Conservation (phyloP, 2,329 filamentous ascomycete genomes). For the Trichoderma cornu-damae region DNA sequence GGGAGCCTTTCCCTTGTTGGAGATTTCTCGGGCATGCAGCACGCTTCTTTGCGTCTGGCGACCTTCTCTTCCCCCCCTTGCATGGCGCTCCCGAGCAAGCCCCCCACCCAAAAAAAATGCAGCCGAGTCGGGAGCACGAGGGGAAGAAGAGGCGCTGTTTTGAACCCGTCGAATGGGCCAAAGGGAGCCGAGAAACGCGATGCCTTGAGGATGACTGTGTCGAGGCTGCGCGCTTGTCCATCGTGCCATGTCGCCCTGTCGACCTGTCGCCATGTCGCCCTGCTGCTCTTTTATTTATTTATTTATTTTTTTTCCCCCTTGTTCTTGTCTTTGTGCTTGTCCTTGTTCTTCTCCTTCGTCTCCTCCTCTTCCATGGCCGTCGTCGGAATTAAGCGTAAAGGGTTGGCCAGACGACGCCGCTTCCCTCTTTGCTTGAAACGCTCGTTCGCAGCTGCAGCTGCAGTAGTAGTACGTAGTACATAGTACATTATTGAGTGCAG, state of each 20-base stretch:
- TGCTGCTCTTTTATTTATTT: too few relatives aligned
- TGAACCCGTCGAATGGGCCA: not conserved
- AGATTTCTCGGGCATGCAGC: not conserved
- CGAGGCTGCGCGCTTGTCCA: too few relatives aligned
- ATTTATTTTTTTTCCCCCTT: too few relatives aligned
- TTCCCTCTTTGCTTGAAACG: not conserved
- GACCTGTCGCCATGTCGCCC: too few relatives aligned
- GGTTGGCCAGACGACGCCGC: too few relatives aligned
- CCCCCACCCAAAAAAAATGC: too few relatives aligned
- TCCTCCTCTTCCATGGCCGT: too few relatives aligned
- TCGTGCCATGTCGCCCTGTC: not conserved
- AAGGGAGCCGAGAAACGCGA: slow-evolving; percentile 1
- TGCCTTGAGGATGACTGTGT: not conserved
- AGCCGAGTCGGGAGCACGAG: slow-evolving; percentile 8
- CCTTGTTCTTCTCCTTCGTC: too few relatives aligned
- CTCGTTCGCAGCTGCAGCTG: not conserved
- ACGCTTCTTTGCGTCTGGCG: not conserved
- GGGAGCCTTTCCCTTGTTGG: slow-evolving; percentile 9
- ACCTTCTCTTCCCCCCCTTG: too few relatives aligned
- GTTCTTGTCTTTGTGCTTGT: too few relatives aligned
- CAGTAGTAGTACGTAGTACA: too few relatives aligned
- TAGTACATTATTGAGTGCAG: too few relatives aligned
- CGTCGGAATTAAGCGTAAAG: slow-evolving; percentile 12
- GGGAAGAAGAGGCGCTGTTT: slow-evolving; percentile 6
- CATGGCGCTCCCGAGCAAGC: slow-evolving; percentile 12